Evolutionary conservation across 768 basidiomycete species (phyloP).

Genomic region (Suillus occidentalis): DNA sequence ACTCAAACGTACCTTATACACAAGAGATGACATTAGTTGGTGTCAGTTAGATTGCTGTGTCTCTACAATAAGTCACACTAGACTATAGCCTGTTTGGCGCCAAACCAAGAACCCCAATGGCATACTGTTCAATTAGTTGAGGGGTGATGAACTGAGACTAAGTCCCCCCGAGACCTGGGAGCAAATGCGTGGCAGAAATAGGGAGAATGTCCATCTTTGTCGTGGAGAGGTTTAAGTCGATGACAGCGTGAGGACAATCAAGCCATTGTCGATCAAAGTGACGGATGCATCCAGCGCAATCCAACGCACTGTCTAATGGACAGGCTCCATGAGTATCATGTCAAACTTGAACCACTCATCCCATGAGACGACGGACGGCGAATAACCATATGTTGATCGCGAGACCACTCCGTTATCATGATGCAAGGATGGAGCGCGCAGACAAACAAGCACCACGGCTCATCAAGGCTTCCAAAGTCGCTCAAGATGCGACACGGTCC

Average conservation of each 20-base stretch:
- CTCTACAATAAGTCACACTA: not conserved
- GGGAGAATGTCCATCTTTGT: not conserved
- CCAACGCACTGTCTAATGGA: no score
- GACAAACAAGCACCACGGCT: not conserved
- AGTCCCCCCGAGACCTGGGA: not conserved
- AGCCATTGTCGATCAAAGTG: not conserved
- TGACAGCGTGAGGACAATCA: not conserved
- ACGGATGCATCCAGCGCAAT: not conserved
- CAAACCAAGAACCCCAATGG: not conserved
- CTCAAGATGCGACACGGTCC: not conserved
- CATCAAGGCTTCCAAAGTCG: not conserved
- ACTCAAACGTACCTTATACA: not conserved
- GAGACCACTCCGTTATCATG: not conserved
- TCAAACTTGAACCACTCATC: not conserved
- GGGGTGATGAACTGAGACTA: not conserved
- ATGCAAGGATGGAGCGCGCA: not conserved
- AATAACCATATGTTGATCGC: not conserved
- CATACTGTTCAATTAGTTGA: not conserved
- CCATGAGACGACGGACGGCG: not conserved
- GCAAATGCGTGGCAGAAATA: not conserved
- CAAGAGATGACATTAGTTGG: not conserved
- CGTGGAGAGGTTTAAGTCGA: not conserved
- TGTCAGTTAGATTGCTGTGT: not conserved
- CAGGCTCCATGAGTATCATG: not conserved
- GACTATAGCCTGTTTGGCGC: not conserved